Conservation (phyloP, 2,329 filamentous ascomycete genomes). For the Thielaviopsis punctulata region DNA sequence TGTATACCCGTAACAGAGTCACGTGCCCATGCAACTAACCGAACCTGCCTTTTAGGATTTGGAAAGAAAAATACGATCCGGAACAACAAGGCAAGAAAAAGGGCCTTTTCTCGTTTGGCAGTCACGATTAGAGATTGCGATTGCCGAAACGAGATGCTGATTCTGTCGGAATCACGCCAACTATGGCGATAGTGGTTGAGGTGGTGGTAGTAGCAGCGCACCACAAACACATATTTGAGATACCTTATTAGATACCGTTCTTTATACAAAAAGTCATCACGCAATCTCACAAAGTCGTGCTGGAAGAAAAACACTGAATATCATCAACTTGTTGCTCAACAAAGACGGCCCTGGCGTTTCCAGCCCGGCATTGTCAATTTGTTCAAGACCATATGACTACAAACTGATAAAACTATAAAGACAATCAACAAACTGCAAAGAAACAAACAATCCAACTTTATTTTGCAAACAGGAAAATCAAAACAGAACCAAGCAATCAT, state of each 20-base stretch:
- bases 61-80: constrained; percentile 85
- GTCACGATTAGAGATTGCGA: neutral
- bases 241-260: neutral
- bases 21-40: neutral
- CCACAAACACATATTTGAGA: neutral
- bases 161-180: no score
- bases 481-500: constrained; percentile 1
- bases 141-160: neutral
- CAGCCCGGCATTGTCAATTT: neutral
- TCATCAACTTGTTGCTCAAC: no score
- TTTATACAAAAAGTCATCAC: no score
- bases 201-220: neutral
- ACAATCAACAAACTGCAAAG: constrained; percentile 20
- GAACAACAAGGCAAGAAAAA: constrained; percentile 26
- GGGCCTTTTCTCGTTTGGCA: constrained; percentile 11
- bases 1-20: no score
- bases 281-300: no score
- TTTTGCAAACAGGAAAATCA: constrained; percentile 6
- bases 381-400: constrained; percentile 16
- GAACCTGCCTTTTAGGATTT: constrained; percentile 52
- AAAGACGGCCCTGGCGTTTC: neutral
- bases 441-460: constrained; percentile 13
- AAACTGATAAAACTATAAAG: constrained; percentile 17
- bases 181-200: no score
- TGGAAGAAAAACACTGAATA: no score